Evolutionary conservation across 768 basidiomycete species (phyloP), one percentile per base, ranked within the genome.

Genomic region (Pulveroboletus sp.): DNA sequence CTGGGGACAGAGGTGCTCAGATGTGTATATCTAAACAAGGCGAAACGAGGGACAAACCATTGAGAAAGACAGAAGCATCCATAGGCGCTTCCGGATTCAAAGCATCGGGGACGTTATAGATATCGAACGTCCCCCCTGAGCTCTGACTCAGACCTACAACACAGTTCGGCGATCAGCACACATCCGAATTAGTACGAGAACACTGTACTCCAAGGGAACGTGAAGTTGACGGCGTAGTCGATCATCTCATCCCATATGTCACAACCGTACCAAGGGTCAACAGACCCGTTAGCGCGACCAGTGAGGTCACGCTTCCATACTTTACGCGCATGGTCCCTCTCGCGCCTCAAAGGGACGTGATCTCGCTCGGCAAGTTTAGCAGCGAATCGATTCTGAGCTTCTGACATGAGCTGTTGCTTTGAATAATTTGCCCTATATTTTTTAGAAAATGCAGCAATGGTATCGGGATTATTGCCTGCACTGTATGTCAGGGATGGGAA

Each of bases 181-280:
- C n/a, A 41, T 27, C 50, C 35, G 24, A 20, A 38, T 14, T 23
- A 25, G 7, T 20, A 36, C 6, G 19, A 52, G n/a, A 36, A 34
- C 6, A 24, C 16, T 74, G 19, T 67, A 80, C 73, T 57, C 78
- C 77, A 79, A 2, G 87, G 87, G 59, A 74, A 80, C 1, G 86
- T 85, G 59, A 74, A 87, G 59, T 89, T 90, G 50, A 80, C 43
- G 14, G 85, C 83, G 54, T 88, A 88, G 65, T 88, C 86, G 27
- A 85, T 57, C 66, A 83, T 76, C 69, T 84, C 79, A 49, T 82
- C 78, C 40, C 79, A 74, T 11, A 87, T 61, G 46, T 80, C 71
- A 64, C 87, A 89, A 6, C 81, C 81, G 39, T 84, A 85, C 82
- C 79, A 80, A 24, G 78, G 63, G 56, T 83, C 76, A 40, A 84